Evolutionary conservation across 2,329 filamentous ascomycete species (phyloP), one percentile per base, ranked within the genome.

Genomic region (Fusarium sambucinum): DNA sequence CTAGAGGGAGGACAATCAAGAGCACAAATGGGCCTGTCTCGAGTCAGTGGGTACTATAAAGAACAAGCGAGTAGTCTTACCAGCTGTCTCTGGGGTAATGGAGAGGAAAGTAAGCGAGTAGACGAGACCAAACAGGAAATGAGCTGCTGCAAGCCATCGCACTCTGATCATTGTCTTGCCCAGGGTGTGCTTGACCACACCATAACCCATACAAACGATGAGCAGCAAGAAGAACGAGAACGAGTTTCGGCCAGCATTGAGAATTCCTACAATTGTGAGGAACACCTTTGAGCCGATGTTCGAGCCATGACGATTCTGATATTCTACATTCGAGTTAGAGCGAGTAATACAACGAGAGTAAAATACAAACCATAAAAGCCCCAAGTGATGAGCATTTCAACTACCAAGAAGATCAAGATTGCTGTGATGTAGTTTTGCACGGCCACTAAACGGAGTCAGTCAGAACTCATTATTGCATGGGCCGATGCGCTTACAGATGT

Each of bases 361-460:
- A 14, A 38, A n/a, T 25, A 73, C 84, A 63, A 83, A 92, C 90
- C 90, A 79, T 98, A 99, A 82, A 97, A 99, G 42, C 93, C 94
- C 96, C 96, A 99, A 3, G 96, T 99, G 88, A 98, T 94, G 75
- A 98, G 84, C 90, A 98, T 97, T 79, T 99, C 96, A 17, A 98
- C 81, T 17, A 98, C 93, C 42, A 99, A 83, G 81, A 99, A 99
- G 53, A 96, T 89, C 50, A 99, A 84, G 63, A 98, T 99, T 12
- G 96, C 95, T 0, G 96, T 99, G 73, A 99, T 98, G 79, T 99
- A 99, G 78, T 99, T 99, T 80, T 99, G 96, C 3, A 99, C 96
- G 17, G 96, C 91, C 75, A 99, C 89, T 92, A 64, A 2, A 27
- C 14, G 37, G 55, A 27, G 71, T 75, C 38, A 65, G 48, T 19